These are phyloP conservation scores for Phytophthora hibernalis DNA, from an alignment of 352 stramenopile species.

Conservation along the genomic window DNA sequence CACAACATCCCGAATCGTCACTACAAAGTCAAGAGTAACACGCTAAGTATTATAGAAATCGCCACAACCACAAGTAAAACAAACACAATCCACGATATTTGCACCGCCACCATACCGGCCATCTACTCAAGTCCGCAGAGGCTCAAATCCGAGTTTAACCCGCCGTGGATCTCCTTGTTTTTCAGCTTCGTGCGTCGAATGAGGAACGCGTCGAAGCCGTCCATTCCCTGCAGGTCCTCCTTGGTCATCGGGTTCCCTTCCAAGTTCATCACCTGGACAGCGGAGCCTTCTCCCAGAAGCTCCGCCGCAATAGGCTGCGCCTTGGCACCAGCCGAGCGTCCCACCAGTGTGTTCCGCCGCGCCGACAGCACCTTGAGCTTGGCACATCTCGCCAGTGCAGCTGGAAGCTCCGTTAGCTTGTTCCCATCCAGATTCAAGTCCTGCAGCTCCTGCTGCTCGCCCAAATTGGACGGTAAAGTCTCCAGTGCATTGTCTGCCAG, in stretches of 20 bases:
- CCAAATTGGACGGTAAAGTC: slow-evolving; percentile 53
- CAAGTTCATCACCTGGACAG: slow-evolving; percentile 85
- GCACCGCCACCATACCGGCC: neutral
- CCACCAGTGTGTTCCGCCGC: slow-evolving; percentile 58
- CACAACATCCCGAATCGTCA: slow-evolving; percentile 1
- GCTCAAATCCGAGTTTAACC: slow-evolving; percentile 79
- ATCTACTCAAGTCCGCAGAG: slow-evolving; percentile 80
- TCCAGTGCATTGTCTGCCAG: slow-evolving; percentile 65
- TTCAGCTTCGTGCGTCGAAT: slow-evolving; percentile 80
- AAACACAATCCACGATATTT: slow-evolving; percentile 20
- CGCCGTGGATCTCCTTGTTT: slow-evolving; percentile 89
- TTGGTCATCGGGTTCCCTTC: slow-evolving; percentile 86
- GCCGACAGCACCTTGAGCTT: slow-evolving; percentile 84
- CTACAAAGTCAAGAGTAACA: slow-evolving; percentile 20
- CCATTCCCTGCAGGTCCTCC: slow-evolving; percentile 77
- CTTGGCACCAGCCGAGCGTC: slow-evolving; percentile 14
- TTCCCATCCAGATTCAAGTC: slow-evolving; percentile 80
- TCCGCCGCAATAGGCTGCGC: slow-evolving; percentile 62
- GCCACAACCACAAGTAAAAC: slow-evolving; percentile 10
- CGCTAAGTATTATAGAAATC: neutral
- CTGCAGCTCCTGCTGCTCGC: slow-evolving; percentile 57
- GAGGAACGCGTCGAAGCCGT: slow-evolving; percentile 80
- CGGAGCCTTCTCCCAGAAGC: slow-evolving; percentile 56
- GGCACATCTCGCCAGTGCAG: slow-evolving; percentile 53
- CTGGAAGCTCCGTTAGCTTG: slow-evolving; percentile 48